phyloP scores from a whole-genome alignment of 768 basidiomycete genomes.

The Tulasnella sp. region DNA sequence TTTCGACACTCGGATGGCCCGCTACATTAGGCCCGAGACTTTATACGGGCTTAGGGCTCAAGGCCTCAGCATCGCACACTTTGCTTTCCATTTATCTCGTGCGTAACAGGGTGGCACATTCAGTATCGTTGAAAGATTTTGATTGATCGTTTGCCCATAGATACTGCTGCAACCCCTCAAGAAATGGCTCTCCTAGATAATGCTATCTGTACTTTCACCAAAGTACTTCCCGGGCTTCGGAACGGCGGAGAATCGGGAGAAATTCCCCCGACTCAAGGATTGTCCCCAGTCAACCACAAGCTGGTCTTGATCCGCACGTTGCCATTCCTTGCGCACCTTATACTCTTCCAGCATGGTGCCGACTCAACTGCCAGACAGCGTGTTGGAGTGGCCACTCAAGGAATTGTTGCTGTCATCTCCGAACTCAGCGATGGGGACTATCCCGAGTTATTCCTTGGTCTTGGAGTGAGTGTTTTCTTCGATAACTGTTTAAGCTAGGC shows the following conservation, averaged over 20 bases:
- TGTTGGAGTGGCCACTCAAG: slow-evolving; percentile 2
- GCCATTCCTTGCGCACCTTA: slow-evolving; percentile 6
- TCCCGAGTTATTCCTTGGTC: slow-evolving; percentile 10
- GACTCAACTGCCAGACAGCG: slow-evolving; percentile 15
- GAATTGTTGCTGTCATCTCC: slow-evolving; percentile 11
- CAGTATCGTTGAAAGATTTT: not conserved
- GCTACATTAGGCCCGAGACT: slow-evolving; percentile 6
- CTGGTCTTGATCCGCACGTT: slow-evolving; percentile 22
- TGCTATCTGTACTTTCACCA: slow-evolving; percentile 6
- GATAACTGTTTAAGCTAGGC: not conserved
- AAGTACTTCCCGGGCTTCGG: not conserved
- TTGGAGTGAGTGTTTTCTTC: slow-evolving; percentile 20
- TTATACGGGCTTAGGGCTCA: slow-evolving; percentile 13
- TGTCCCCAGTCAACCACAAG: slow-evolving; percentile 19
- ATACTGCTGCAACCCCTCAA: slow-evolving; percentile 4
- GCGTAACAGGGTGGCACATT: not conserved
- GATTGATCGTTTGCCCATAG: not conserved
- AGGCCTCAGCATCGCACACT: slow-evolving; percentile 10
- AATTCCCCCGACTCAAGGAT: not conserved
- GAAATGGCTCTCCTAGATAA: not conserved
- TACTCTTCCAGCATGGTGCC: slow-evolving; percentile 21
- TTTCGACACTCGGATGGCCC: not conserved
- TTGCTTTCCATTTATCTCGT: slow-evolving; percentile 19
- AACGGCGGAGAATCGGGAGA: slow-evolving; percentile 22
- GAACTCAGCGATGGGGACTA: slow-evolving; percentile 15